Evolutionary conservation across 306 rosid genomes (phyloP).

Genomic region (Trifolium fragiferum): DNA sequence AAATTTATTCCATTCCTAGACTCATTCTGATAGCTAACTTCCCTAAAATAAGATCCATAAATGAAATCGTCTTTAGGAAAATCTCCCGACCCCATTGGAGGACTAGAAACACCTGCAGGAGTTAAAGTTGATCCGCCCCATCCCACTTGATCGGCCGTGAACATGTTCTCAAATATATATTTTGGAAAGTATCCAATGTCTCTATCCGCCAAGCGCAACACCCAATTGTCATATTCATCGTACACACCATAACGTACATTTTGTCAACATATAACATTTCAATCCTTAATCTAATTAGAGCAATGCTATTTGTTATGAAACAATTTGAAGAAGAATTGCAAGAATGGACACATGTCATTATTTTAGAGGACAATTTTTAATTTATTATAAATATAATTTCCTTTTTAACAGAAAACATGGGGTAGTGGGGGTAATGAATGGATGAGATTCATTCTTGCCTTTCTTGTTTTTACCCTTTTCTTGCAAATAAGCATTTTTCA

Average conservation of each 20-base stretch:
- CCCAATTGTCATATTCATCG: background rate
- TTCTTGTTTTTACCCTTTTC: too few relatives aligned
- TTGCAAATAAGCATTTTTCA: too few relatives aligned
- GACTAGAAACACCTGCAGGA: background rate
- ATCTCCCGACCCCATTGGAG: slow-evolving; percentile 31
- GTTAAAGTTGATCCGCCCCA: slow-evolving; percentile 1
- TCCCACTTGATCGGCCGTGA: background rate
- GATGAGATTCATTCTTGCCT: too few relatives aligned
- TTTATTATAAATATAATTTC: too few relatives aligned
- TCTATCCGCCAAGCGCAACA: background rate
- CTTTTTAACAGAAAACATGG: too few relatives aligned
- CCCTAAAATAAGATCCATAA: slow-evolving; percentile 7
- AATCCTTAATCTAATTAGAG: too few relatives aligned
- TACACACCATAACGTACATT: background rate
- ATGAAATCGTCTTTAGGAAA: background rate
- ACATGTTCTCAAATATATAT: background rate
- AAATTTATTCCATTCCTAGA: fast-evolving
- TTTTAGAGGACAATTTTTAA: too few relatives aligned
- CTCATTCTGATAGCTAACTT: background rate
- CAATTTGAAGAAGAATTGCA: too few relatives aligned
- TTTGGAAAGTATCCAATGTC: slow-evolving; percentile 28
- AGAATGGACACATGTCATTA: too few relatives aligned
- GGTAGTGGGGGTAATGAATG: too few relatives aligned
- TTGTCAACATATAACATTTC: background rate
- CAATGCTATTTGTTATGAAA: too few relatives aligned